Base-by-base conservation (phyloP, 2,329 filamentous ascomycete species). In the Penicillium aurantiogriseum region DNA sequence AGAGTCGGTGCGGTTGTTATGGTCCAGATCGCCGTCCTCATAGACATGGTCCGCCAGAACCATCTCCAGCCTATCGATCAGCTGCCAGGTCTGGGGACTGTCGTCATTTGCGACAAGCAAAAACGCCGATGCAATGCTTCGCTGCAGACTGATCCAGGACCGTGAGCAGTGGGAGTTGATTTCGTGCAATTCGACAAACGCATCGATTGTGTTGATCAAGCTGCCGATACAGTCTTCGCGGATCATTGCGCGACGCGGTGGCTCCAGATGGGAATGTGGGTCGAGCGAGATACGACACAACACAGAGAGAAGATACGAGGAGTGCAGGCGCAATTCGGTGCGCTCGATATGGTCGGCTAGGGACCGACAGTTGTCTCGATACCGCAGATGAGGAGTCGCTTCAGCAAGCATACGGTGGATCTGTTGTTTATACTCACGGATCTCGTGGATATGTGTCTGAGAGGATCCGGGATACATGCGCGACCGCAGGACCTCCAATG, bases 251-350 rank as follows among this genome's bases (percentile, higher is more conserved):
- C 71, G 71, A 33, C 67, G 68, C 7, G 69, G 55, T 65, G 76
- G 60, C 73, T 80, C 53, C 72, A 77, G 35, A 23, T 76, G 75
- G 3, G 76, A 74, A 21, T 71, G 62, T 7, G 67, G 66, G 39
- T 74, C 71, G 61, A 86, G 77, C 2, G 83, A 82, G 9, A 82
- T 80, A 10, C 83, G 80, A 63, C 82, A 85, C 9, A 85, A 74
- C 62, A 85, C 82, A 4, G 83, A 85, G 48, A 81, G 80, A 56
- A 83, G 79, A 69, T 85, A 86, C 6, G 81, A 84, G n/a, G 81
- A 81, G 67, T 86, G 83, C n/a, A 86, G 71, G 60, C 83, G 83
- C 35, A 85, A 67, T 4, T 81, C 82, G 70, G 81, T 84, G 58
- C 84, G 79, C 66, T 86, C 82, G 9, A 85, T 75, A 53, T 83